Evolutionary conservation across 768 basidiomycete species (phyloP), one percentile per base, ranked within the genome.

Genomic region (Cystobasidium onofrii): DNA sequence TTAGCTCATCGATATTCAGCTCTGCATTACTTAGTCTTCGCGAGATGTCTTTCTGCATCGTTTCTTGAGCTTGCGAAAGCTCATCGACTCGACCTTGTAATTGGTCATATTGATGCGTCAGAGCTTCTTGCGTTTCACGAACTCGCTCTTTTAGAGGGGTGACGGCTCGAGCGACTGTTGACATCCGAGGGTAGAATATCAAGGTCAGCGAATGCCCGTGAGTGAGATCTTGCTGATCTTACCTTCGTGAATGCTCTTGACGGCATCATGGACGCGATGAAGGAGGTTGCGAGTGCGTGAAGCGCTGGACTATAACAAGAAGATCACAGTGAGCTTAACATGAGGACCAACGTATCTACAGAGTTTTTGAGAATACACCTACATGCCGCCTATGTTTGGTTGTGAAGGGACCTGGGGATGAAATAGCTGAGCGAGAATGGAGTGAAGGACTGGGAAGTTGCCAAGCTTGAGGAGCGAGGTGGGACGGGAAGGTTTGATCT

Each of bases 191-290:
- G n/a, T n/a, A n/a, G n/a, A n/a, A n/a, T n/a, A n/a, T n/a, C n/a
- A n/a, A n/a, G n/a, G n/a, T n/a, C n/a, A n/a, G n/a, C n/a, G n/a
- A n/a, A n/a, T n/a, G n/a, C n/a, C n/a, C n/a, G n/a, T n/a, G n/a
- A n/a, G n/a, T n/a, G n/a, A n/a, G n/a, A n/a, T n/a, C n/a, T n/a
- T n/a, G n/a, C n/a, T n/a, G n/a, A n/a, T 50, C 57, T 29, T 20
- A 60, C 57, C 57, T 12, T 60, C 57, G 57, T 60, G 57, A 23
- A 60, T 60, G 57, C 57, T 60, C 31, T 60, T 60, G 57, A 60
- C 57, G 3, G 57, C 57, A 27, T 60, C 57, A 6, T 60, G 57
- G 12, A 60, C 33, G 25, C 33, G 25, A 23, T 60, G 25, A 23
- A 60, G 57, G 29, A 60, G 57, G 15, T 27, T 34, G 4, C 57